Base-by-base conservation (phyloP, 106 monocot genomes). In the Dactylorhiza incarnata region DNA sequence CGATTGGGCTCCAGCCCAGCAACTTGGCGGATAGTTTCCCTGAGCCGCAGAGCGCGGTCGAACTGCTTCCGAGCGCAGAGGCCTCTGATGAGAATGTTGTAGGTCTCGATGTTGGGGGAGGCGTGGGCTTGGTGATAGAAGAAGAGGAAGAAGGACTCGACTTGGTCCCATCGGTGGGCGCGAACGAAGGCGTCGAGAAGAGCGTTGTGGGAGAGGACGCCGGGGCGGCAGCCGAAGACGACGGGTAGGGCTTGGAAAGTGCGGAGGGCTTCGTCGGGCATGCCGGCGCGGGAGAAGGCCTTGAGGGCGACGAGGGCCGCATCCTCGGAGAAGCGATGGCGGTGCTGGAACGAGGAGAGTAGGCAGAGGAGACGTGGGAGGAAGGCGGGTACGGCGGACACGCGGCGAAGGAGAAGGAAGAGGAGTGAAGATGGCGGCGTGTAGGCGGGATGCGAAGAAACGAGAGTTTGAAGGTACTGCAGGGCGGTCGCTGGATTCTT, bases 121-220 rank as follows among this genome's bases (percentile, higher is more conserved):
- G 81, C 82, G 72, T 48, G 22, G 37, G 79, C 68, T 26, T 54
- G 11, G 45, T 73, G 59, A 77, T 68, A 48, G 76, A 91, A 88
- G 75, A 79, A 91, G 45, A 82, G 29, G 74, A 99, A 82, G 81
- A 99, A 99, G 59, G 86, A 73, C 26, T 91, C 85, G 22, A 89
- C 91, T 65, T 83, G 63, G 23, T 81, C 73, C 87, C 87, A 99
- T 45, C 78, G 79, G 37, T 77, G 52, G 22, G 91, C 77, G 7
- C 97, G 91, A 62, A 99, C 91, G 80, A 99, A 84, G 69, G 97
- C 87, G 63, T 99, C 97, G 7, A 99, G 89, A 73, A 94, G 85
- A 72, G 89, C 83, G 74, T 99, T 99, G 86, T 99, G 89, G 78
- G 86, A 91, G 20, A 87, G 85, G 76, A 87, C 84, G 78, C 93